These are phyloP conservation scores for Colletotrichum sp. DNA, from an alignment of 2,329 filamentous ascomycete species.

Conservation along the genomic window DNA sequence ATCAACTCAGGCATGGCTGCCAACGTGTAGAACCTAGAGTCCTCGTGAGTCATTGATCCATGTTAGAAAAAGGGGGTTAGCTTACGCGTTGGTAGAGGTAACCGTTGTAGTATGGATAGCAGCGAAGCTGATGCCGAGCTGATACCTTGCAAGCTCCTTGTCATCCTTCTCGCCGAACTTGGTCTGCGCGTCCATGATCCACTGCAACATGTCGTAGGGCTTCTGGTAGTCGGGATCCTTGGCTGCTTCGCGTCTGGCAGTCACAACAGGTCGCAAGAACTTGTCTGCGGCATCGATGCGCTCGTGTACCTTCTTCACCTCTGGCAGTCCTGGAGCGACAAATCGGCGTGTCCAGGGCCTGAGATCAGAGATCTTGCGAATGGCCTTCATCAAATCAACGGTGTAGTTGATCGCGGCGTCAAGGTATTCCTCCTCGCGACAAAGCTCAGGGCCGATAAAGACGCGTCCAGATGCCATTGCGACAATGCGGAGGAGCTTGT, in stretches of 20 bases:
- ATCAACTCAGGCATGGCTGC: constrained; percentile 54
- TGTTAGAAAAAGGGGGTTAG: too few species aligned
- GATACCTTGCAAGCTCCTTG: constrained; percentile 42
- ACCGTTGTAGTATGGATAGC: constrained; percentile 58
- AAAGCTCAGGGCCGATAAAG: constrained; percentile 53
- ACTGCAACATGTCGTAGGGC: constrained; percentile 54
- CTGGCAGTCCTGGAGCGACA: constrained; percentile 33
- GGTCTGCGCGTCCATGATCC: constrained; percentile 44
- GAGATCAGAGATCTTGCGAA: constrained; percentile 27
- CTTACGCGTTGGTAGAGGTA: constrained; percentile 43
- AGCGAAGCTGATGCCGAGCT: constrained; percentile 51
- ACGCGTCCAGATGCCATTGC: constrained; percentile 50
- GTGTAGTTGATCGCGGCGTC: constrained; percentile 54
- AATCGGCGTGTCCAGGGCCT: constrained; percentile 37
- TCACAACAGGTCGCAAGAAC: constrained; percentile 41
- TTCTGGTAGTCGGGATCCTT: constrained; percentile 25
- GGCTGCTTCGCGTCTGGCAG: constrained; percentile 27
- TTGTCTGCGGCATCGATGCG: constrained; percentile 35
- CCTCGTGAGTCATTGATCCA: neutral
- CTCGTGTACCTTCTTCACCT: constrained; percentile 35
- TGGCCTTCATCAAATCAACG: constrained; percentile 42
- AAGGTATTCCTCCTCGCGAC: constrained; percentile 48
- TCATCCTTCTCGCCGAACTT: constrained; percentile 36
- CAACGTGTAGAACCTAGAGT: constrained; percentile 54
- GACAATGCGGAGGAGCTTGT: constrained; percentile 48